Evolutionary conservation across 1,284 basidiomycete species (phyloP), one percentile per base, ranked within the genome.

Genomic region (Leccinum brunneo-olivaceum): DNA sequence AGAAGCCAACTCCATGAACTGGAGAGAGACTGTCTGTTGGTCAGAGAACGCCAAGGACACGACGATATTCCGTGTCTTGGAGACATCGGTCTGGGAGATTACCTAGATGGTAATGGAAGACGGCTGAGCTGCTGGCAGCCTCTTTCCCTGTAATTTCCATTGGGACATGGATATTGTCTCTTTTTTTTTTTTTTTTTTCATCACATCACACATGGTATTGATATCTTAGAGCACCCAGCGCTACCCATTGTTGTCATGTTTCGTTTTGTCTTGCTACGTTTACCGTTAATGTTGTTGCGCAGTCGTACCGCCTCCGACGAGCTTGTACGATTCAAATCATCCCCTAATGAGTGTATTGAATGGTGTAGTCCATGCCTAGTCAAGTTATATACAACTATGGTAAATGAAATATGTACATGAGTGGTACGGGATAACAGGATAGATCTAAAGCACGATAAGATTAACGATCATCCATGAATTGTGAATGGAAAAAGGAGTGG

Each of bases 1-100:
- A 64, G 87, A 89, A 60, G 87, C 85, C 18, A 83, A 84, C 49
- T 64, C 69, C 14, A 72, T 74, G 51, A 86, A 89, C 62, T 90
- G 87, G 86, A 69, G 84, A 45, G 81, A 84, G 53, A 63, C 79
- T 25, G 76, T 88, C 25, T 80, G 80, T 16, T 89, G 84, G 82
- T 76, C 75, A 12, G 87, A 90, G 61, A 72, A 79, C 54, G 79
- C 78, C 36, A 87, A 86, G 60, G 84, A 88, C 52, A 56, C 74
- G 20, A 68, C 72, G 11, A 68, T 79, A 59, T 89, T 89, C 67
- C 76, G 86, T 15, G 73, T 90, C 40, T 63, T 90, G 53, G 87
- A 90, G 65, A 81, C 78, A 16, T 81, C 82, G 5, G 70, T 88
- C 32, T 68, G 89, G 54, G 86, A 90, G 66, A 72, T 87, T 36